A percentile compares a stretch with the other conserved stretches of the same genome.
Conservation (phyloP, 345 rosid genomes). For the Stellera chamaejasme region DNA sequence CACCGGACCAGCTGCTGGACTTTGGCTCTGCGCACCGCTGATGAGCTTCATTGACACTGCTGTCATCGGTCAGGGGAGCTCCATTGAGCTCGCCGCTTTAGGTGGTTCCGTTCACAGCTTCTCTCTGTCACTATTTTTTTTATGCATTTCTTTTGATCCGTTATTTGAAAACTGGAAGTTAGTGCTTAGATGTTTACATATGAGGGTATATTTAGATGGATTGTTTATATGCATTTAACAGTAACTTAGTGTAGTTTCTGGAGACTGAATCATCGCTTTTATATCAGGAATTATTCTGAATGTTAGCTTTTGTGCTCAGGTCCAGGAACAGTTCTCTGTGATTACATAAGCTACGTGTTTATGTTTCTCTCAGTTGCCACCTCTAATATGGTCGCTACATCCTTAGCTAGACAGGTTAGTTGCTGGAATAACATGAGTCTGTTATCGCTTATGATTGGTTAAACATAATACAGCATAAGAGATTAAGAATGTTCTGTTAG, state of each 20-base stretch:
- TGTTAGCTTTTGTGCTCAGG: constrained; percentile 18
- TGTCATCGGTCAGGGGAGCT: constrained; percentile 88
- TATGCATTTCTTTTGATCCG: not conserved
- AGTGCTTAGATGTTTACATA: not conserved
- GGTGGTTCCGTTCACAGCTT: constrained; percentile 26
- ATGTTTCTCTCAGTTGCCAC: constrained; percentile 59
- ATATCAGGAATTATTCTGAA: not conserved
- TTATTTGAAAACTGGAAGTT: not conserved
- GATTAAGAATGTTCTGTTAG: too few relatives aligned
- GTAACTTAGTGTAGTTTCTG: not conserved
- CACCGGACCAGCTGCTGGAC: constrained; percentile 84
- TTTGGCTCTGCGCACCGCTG: constrained; percentile 88
- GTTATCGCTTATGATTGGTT: constrained; percentile 1
- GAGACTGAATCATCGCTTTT: not conserved
- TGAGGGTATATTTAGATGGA: not conserved
- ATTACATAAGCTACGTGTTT: constrained; percentile 41
- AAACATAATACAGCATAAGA: too few relatives aligned
- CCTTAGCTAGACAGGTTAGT: constrained; percentile 43
- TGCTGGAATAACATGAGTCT: not conserved
- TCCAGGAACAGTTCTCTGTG: constrained; percentile 49
- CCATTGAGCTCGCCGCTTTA: constrained; percentile 84
- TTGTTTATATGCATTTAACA: not conserved
- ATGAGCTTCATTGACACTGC: constrained; percentile 96
- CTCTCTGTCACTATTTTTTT: not conserved
- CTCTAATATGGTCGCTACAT: constrained; percentile 51